Evolutionary conservation across 2,329 filamentous ascomycete genomes (phyloP).

Genomic region (Hypoxylon sp.): DNA sequence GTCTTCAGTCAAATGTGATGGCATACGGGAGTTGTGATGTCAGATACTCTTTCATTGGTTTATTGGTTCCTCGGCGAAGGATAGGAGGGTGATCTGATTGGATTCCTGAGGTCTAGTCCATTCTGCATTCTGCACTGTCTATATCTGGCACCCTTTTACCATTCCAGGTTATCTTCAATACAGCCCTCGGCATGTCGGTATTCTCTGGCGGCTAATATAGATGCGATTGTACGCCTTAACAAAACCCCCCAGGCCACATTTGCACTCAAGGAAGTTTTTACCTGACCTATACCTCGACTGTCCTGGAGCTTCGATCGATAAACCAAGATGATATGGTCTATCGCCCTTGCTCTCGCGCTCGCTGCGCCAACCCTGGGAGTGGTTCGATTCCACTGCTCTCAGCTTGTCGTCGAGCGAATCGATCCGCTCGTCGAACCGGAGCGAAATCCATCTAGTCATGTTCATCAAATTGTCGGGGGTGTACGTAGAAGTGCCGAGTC

Average conservation of each 20-base stretch:
- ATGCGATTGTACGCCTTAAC: not conserved
- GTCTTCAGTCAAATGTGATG: too few species aligned
- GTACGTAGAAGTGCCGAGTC: slow-evolving; percentile 11
- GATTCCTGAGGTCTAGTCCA: too few species aligned
- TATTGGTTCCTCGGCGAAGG: too few species aligned
- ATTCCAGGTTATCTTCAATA: not conserved
- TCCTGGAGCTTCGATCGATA: not conserved
- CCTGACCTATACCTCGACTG: not conserved
- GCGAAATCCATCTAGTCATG: slow-evolving; percentile 44
- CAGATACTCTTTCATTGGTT: too few species aligned
- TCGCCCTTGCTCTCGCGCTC: slow-evolving; percentile 34
- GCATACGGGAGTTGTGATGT: too few species aligned
- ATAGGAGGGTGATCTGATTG: too few species aligned
- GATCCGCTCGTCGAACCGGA: slow-evolving; percentile 49
- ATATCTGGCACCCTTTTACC: not conserved
- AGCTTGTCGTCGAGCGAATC: slow-evolving; percentile 48
- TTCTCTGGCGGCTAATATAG: not conserved
- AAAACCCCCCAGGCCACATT: not conserved
- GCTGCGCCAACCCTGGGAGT: slow-evolving; percentile 50
- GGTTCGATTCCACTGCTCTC: slow-evolving; percentile 50
- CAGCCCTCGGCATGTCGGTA: not conserved
- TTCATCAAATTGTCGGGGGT: slow-evolving; percentile 49
- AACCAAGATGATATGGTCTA: slow-evolving; percentile 42
- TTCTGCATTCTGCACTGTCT: too few species aligned
- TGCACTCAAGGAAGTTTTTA: not conserved